These are phyloP conservation scores for Microstegium vimineum DNA, from an alignment of 176 grass and related monocot genomes.

Conservation along the genomic window DNA sequence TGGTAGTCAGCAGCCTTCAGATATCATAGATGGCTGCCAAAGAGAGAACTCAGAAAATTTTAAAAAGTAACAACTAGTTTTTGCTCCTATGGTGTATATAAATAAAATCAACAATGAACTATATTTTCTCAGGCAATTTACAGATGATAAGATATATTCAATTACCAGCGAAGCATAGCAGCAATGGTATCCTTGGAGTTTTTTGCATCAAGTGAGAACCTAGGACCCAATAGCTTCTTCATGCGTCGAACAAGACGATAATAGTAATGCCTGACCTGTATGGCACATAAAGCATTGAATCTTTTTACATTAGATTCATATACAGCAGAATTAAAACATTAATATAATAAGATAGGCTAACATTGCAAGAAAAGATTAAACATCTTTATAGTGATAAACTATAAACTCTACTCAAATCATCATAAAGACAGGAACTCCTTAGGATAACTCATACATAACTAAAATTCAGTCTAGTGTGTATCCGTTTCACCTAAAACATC, in stretches of 20 bases:
- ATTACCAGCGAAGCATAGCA: slow-evolving; percentile 99
- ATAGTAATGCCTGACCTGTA: slow-evolving; percentile 99
- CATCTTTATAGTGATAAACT: neutral
- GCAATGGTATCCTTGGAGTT: slow-evolving; percentile 98
- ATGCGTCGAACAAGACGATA: slow-evolving; percentile 96
- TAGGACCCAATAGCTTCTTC: slow-evolving; percentile 97
- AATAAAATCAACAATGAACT: slow-evolving; percentile 5
- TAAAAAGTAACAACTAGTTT: slow-evolving; percentile 10
- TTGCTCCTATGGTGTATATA: neutral
- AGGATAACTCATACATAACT: neutral
- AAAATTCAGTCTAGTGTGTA: neutral
- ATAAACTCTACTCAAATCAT: slow-evolving; percentile 13
- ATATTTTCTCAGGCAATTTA: slow-evolving; percentile 13
- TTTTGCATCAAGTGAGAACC: slow-evolving; percentile 89
- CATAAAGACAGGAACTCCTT: neutral
- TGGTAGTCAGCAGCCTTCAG: neutral
- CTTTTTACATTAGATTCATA: neutral
- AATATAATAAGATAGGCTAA: slow-evolving; percentile 7
- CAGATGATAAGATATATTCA: slow-evolving; percentile 8
- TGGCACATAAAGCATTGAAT: slow-evolving; percentile 24
- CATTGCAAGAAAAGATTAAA: neutral
- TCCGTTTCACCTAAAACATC: neutral
- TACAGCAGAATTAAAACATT: neutral
- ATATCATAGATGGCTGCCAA: neutral
- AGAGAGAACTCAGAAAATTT: slow-evolving; percentile 7